A percentile compares a stretch with the other conserved stretches of the same genome.
Conservation (phyloP, 306 rosid genomes). For the Oxytropis ochrocephala region DNA sequence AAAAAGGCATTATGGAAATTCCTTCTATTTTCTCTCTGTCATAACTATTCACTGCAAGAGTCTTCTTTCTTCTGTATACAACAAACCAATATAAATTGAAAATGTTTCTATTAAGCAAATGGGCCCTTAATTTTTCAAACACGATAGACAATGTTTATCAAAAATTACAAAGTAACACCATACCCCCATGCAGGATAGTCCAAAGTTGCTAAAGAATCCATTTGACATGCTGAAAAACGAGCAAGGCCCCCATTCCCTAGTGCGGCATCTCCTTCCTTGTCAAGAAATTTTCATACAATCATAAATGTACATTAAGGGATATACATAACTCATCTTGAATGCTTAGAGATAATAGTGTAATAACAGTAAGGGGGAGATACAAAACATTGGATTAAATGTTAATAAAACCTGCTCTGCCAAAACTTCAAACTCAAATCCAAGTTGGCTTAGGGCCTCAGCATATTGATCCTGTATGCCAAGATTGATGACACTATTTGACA, state of each 20-base stretch:
- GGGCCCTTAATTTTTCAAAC: not conserved
- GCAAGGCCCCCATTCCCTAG: conserved; percentile 81
- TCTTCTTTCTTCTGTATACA: no score
- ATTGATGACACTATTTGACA: conserved; percentile 70
- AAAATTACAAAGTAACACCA: conserved; percentile 14
- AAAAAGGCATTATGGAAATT: no score
- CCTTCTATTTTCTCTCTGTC: no score
- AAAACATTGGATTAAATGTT: conserved; percentile 1
- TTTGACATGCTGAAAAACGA: conserved; percentile 73
- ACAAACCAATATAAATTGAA: no score
- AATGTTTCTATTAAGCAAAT: no score
- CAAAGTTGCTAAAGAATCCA: conserved; percentile 78
- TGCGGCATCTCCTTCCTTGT: conserved; percentile 80
- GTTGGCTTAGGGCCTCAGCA: conserved; percentile 69
- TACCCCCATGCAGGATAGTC: conserved; percentile 91
- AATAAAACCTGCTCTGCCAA: conserved; percentile 61
- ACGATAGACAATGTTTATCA: not conserved
- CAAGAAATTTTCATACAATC: not conserved
- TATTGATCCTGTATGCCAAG: conserved; percentile 70
- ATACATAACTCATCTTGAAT: not conserved
- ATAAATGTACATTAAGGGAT: conserved; percentile 10
- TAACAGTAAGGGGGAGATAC: not conserved
- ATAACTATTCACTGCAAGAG: no score
- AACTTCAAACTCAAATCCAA: conserved; percentile 77
- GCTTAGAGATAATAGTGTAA: not conserved